phyloP scores from a whole-genome alignment of 2,329 filamentous ascomycete genomes.

The Fusarium sterilihyphosum region DNA sequence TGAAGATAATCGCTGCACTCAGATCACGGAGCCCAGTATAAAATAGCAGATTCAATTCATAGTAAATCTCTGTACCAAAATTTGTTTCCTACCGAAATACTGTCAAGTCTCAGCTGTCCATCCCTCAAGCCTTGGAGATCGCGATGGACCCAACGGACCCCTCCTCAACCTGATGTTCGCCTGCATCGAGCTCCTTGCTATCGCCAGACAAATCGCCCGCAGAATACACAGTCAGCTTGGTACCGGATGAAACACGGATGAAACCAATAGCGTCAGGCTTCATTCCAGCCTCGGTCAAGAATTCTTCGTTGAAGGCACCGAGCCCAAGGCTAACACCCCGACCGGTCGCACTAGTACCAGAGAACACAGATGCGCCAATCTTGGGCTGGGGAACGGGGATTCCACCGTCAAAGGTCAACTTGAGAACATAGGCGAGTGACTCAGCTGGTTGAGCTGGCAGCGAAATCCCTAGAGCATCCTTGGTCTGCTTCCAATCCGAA shows the following conservation, averaged over 20 bases:
- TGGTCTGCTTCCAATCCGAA: not conserved
- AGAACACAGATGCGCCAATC: not conserved
- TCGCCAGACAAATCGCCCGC: not conserved
- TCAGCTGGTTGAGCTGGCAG: not conserved
- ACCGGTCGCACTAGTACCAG: not conserved
- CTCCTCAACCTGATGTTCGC: not conserved
- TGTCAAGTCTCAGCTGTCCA: fast-evolving
- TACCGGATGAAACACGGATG: not conserved
- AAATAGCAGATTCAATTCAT: not conserved
- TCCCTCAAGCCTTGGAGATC: not conserved
- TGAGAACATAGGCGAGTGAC: not conserved
- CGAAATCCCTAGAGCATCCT: not conserved
- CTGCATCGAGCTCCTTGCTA: not conserved
- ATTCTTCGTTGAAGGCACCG: not conserved
- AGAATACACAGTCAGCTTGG: not conserved
- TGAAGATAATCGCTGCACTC: no score
- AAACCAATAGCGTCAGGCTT: not conserved
- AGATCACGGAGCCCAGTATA: fast-evolving
- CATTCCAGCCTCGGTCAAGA: not conserved
- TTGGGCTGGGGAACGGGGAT: conserved; percentile 5
- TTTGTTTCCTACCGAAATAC: fast-evolving
- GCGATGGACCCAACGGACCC: not conserved
- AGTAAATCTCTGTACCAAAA: not conserved
- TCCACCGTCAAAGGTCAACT: not conserved
- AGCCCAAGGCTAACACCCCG: not conserved